phyloP scores from a whole-genome alignment of 2,329 filamentous ascomycete genomes.

The Knufia petricola region DNA sequence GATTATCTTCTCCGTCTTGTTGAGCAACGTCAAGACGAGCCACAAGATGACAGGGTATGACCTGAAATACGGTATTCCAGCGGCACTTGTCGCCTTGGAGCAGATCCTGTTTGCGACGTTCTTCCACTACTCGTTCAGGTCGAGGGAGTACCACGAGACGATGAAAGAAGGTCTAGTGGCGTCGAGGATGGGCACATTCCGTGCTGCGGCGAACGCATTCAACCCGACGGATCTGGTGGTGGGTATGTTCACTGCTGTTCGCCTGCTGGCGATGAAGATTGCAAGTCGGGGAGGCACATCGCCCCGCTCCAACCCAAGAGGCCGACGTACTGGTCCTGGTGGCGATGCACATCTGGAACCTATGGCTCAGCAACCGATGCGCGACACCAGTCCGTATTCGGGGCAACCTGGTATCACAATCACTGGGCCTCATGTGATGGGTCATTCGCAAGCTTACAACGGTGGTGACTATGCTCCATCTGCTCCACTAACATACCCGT shows the following conservation, averaged over 20 bases:
- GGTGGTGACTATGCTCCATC: neutral
- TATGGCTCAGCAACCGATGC: neutral
- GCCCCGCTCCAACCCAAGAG: neutral
- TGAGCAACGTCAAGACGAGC: slow-evolving; percentile 49
- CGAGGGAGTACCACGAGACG: slow-evolving; percentile 10
- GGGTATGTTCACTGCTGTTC: slow-evolving; percentile 34
- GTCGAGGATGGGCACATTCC: neutral
- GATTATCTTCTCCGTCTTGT: slow-evolving; percentile 45
- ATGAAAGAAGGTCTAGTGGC: neutral
- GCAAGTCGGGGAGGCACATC: neutral
- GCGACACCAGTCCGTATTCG: neutral
- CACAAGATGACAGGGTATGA: slow-evolving; percentile 49
- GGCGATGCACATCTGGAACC: slow-evolving; percentile 1
- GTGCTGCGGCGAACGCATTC: slow-evolving; percentile 11
- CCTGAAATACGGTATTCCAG: slow-evolving; percentile 68
- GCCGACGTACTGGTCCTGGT: neutral
- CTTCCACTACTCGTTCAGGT: slow-evolving; percentile 73
- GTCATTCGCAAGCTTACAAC: neutral
- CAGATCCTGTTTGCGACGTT: slow-evolving; percentile 70
- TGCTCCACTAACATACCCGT: neutral
- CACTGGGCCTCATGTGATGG: neutral
- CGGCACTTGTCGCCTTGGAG: slow-evolving; percentile 66
- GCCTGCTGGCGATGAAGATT: slow-evolving; percentile 31
- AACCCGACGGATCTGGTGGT: slow-evolving; percentile 13
- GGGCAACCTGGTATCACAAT: neutral